A percentile compares a stretch with the other conserved stretches of the same genome.
phyloP scores from a whole-genome alignment of 768 basidiomycete species.

The Russula vinacea region DNA sequence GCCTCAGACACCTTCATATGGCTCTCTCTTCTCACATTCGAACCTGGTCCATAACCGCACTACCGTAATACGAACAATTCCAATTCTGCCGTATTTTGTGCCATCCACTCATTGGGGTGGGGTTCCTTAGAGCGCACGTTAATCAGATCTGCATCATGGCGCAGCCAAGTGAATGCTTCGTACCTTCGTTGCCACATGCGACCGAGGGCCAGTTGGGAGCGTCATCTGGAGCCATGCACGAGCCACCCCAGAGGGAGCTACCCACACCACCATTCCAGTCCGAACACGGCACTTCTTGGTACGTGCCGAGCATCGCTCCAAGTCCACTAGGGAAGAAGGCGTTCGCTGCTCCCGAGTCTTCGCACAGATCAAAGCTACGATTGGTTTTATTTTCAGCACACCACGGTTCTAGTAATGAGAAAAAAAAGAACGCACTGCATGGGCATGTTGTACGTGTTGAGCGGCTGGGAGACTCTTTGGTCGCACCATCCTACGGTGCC shows the following conservation, averaged over 20 bases:
- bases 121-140: slow-evolving; percentile 1
- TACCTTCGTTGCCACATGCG: slow-evolving; percentile 56
- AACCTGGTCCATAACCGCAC: not conserved
- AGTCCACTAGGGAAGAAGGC: slow-evolving; percentile 57
- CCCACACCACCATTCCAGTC: slow-evolving; percentile 58
- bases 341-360: slow-evolving; percentile 50
- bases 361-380: slow-evolving; percentile 57
- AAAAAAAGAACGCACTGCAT: slow-evolving; percentile 46
- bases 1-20: no score
- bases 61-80: not conserved
- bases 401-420: not conserved
- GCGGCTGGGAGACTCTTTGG: slow-evolving; percentile 47
- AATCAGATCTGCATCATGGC: not conserved
- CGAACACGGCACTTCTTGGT: slow-evolving; percentile 54
- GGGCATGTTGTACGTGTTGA: slow-evolving; percentile 35
- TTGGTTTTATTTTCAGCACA: not conserved
- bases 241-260: slow-evolving; percentile 44
- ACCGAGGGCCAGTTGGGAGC: slow-evolving; percentile 50
- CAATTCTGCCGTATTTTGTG: not conserved
- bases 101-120: slow-evolving; percentile 7
- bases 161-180: not conserved
- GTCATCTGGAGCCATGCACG: slow-evolving; percentile 48
- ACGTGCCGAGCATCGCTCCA: slow-evolving; percentile 52
- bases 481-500: slow-evolving; percentile 53
- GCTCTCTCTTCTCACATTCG: no score